phyloP scores from a whole-genome alignment of 192 early-diverging fungal species.

The Dispira parvispora region DNA sequence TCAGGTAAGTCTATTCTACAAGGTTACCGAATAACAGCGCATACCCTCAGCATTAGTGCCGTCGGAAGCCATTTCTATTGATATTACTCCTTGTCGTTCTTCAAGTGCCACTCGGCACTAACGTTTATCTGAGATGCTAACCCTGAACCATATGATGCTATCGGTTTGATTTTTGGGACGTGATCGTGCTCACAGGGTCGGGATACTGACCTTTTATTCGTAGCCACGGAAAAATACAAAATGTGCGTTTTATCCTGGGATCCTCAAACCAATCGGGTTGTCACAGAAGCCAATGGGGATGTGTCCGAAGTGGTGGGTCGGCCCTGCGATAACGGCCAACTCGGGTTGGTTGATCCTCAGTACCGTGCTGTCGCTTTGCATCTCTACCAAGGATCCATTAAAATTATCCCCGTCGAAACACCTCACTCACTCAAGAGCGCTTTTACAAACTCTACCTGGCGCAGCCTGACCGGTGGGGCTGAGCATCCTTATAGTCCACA shows the following conservation, averaged over 20 bases:
- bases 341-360: slow-evolving; percentile 39
- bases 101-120: too few species aligned
- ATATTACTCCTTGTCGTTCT: too few species aligned
- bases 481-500: slow-evolving; percentile 19
- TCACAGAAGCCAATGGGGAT: slow-evolving; percentile 50
- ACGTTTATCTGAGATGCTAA: neutral
- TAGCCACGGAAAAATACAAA: slow-evolving; percentile 48
- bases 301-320: slow-evolving; percentile 36
- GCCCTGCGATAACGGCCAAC: slow-evolving; percentile 29
- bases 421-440: neutral
- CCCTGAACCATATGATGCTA: too few species aligned
- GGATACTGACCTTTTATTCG: slow-evolving; percentile 42
- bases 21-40: too few species aligned
- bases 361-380: slow-evolving; percentile 35
- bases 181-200: slow-evolving; percentile 20
- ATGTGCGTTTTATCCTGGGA: slow-evolving; percentile 58
- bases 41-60: too few species aligned
- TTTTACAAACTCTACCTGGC: neutral
- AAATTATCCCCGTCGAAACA: slow-evolving; percentile 39
- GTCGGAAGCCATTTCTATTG: too few species aligned
- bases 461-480: slow-evolving; percentile 12
- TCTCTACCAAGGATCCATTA: slow-evolving; percentile 50
- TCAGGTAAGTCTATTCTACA: slow-evolving; percentile 17
- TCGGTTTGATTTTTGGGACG: too few species aligned
- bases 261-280: slow-evolving; percentile 18